Base-by-base conservation (phyloP, 768 basidiomycete genomes). In the Phanerochaete sordida region DNA sequence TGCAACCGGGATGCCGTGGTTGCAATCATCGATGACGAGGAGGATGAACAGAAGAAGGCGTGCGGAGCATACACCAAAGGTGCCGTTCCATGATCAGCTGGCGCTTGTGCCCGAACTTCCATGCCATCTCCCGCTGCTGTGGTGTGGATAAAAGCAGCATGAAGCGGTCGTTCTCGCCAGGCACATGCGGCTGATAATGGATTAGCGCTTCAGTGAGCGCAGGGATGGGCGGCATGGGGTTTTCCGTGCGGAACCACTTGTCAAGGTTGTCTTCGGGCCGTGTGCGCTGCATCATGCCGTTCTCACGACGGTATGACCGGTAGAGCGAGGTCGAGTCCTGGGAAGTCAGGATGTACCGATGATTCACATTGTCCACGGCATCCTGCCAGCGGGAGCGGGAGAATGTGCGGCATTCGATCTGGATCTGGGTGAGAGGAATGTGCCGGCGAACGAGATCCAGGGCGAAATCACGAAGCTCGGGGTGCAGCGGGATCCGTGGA, bases 151-250 rank as follows among this genome's bases (percentile, higher is more conserved):
- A 64, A 11, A 71, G 27, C 2, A 33, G 69, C 15, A 27, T 59
- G 49, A 72, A 68, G 12, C 65, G 64, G 2, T 68, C 63, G 13
- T 59, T 58, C 48, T 54, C 52, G 7, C 43, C 61, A 31, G 58
- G 26, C 15, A 52, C 33, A 33, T 61, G 64, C 2, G 69, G 59
- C 35, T 67, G 64, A 58, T 72, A 73, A 54, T 64, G 57, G 19
- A 72, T 37, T 43, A 66, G 65, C 1, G 69, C 64, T 31, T 62
- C 58, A 19, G 66, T 47, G 35, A 71, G 55, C n/a, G 33, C 7
- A n/a, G 46, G 13, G 13, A 35, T 35, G 33, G 33, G 46, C 46
- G 46, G 46, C 7, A 21, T 6, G n/a, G 46, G 46, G 26, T 6
- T 47, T 19, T 6, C 26, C 5, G 46, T 19, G 13, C 19, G 46